Base-by-base conservation (phyloP, 306 rosid species). In the Cyclanthera cordifolia region DNA sequence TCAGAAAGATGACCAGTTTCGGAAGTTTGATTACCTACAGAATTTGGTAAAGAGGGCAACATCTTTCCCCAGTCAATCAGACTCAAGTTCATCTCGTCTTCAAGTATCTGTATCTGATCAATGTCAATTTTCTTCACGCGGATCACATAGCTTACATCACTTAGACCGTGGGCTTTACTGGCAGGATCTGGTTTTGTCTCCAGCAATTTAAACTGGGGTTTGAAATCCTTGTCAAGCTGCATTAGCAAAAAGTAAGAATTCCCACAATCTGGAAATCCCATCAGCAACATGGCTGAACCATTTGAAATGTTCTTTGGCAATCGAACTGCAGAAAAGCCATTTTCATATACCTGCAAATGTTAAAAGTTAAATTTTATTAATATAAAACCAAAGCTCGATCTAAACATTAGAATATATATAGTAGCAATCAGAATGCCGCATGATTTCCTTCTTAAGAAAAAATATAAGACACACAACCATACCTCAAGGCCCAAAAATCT, bases 211-310 rank as follows among this genome's bases (percentile, higher is more conserved):
- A 94, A 90, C 59, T 82, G 75, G 73, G 99, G 95, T 75, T 88
- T 88, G 61, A 88, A 94, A 80, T 88, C 95, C 82, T 86, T 90
- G 81, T 94, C 97, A 71, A 90, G 99, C 57, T 90, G 83, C 95
- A 94, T 81, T 56, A 86, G 77, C 85, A 94, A 83, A 82, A 85
- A 86, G 75, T 87, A 88, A 43, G 95, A 86, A 74, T 88, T 85
- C 79, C 94, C 90, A 75, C 95, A 84, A 61, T 93, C 99, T 34
- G 99, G 97, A 79, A 93, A 93, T 67, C 90, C 99, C 97, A 93
- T 85, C 77, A 90, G 60, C 74, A 93, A 86, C 86, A 78, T 73
- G 73, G 82, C 55, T 50, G 96, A 88, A 82, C 95, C 95, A 75
- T 81, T 81, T 25, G 61, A 81, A 78, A 88, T 67, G 82, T 65